Evolutionary conservation across 805 yeast genomes (phyloP), one percentile per base, ranked within the genome.

Genomic region (Dipodascus albidus): DNA sequence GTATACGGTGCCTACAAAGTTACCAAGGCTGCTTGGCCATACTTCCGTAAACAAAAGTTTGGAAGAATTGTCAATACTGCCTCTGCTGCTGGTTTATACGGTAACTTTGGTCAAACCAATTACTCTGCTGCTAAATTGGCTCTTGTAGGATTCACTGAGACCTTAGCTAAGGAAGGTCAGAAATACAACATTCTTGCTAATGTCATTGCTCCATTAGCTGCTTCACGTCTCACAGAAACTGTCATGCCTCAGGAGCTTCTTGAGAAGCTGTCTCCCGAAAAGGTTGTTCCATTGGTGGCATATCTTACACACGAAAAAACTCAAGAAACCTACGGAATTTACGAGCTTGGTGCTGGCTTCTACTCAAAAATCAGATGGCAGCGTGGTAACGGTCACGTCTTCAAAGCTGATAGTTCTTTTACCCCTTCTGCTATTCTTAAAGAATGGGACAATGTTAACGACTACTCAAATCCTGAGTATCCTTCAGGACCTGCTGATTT

Each of bases 31-130:
- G 96, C 96, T 44, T 91, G 98, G 98, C 89, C 91, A 6, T 76
- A 85, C 65, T 80, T 91, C 74, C 81, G 80, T 66, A 71, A 85
- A 58, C 97, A 93, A 69, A 79, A 80, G 57, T 91, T 75, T 65
- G 99, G 99, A 59, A 79, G 98, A 62, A 78, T 91, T 61, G 71
- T 91, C 62, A 90, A 88, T 77, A 90, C 97, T n/a, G 82, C 96
- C 24, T 89, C 96, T 2, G 97, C 98, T 2, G 98, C 98, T 35
- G 99, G 99, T 22, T 76, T 91, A 59, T 91, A 85, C 67, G 99
- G 99, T 57, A 89, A 89, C 72, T 91, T 90, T 71, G 99, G 99
- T 50, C 99, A 91, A 72, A 81, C 96, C 44, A 91, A 91, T 72
- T 91, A 91, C 72, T 82, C 96, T 0, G 90, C 96, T 23, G 97